Base-by-base conservation (phyloP, 1,284 basidiomycete species). In the Malassezia slooffiae region DNA sequence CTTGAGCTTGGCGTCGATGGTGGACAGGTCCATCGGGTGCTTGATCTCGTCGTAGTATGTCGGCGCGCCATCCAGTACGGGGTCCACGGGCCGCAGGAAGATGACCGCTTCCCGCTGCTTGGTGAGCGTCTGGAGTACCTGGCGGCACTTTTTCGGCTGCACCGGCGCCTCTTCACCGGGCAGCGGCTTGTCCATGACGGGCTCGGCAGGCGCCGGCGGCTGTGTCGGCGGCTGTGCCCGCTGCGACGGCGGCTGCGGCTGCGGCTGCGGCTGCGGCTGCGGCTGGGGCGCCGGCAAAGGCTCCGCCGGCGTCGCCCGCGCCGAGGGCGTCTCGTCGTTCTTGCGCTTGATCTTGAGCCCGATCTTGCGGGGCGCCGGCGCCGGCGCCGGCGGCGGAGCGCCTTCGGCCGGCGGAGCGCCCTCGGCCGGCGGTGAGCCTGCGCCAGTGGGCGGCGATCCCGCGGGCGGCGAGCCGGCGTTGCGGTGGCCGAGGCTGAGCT, bases 11-110 rank as follows among this genome's bases (percentile, higher is more conserved):
- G 74, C 74, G 26, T 72, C 70, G 64, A 96, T 85, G 9, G 90
- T 93, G 9, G 79, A 80, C 43, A 96, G 80, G 72, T 97, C 90
- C 88, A 96, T 97, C 5, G 93, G 93, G 52, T 52, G 34, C 54
- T 79, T 75, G 67, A 99, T 95, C 72, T 96, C 93, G 9, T 93
- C 80, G 47, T 84, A 80, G 70, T 97, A 97, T 85, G 88, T 70
- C 82, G 90, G 21, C 81, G 86, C 71, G 83, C 84, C 38, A 72
- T 58, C 66, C 33, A 30, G 52, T 44, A 82, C 71, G 0, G 90
- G 83, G 70, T 97, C 84, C 12, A 97, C 91, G 2, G 91, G 88
- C 15, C 76, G 75, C 30, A 77, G 66, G 73, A 97, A 97, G 50
- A 91, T 83, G 22, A 72, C 70, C 11, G 81, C 79, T 58, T 85